Evolutionary conservation across 2,329 filamentous ascomycete genomes (phyloP), one percentile per base, ranked within the genome.

Genomic region (Calonectria crousiana): DNA sequence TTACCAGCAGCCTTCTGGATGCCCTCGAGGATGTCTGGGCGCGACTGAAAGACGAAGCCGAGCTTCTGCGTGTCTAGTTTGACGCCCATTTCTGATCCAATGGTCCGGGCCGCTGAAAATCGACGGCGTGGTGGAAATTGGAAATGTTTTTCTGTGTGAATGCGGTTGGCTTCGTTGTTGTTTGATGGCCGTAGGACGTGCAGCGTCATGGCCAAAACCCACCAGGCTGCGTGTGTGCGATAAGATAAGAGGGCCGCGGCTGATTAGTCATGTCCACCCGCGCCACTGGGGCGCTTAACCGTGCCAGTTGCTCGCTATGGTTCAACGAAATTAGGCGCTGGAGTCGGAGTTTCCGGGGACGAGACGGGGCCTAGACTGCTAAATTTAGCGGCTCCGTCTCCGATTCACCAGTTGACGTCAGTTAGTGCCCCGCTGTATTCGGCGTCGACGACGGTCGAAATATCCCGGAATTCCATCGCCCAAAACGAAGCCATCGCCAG

Each of bases 1-100:
- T 75, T 84, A 91, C 90, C 89, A 32, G 90, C 89, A 73, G 88
- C 88, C 76, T 85, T 83, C 73, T 87, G 84, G 78, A 93, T 92
- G 71, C 86, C 86, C 16, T 87, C 81, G 23, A 92, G 79, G 73
- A 92, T 89, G 76, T 92, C 90, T 9, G 90, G 89, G 64, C 90
- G 86, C 49, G 89, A 86, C 71, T 88, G 83, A 80, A 93, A 92
- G 76, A 91, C 87, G 71, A 85, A 83, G 74, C 84, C 84, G 69
- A 92, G 84, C 79, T 84, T 88, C 81, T 90, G 83, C 73, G 81
- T 83, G 78, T 92, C 89, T 52, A 92, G 87, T 69, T 82, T 78
- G 70, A 82, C 79, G 68, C 86, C 79, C 87, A 89, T 89, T 75
- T 53, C 81, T 69, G 28, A 56, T 73, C 66, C 76, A 77, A 76